phyloP scores from a whole-genome alignment of 495 filamentous ascomycete species.

The Hypoxylon crocopeplum region DNA sequence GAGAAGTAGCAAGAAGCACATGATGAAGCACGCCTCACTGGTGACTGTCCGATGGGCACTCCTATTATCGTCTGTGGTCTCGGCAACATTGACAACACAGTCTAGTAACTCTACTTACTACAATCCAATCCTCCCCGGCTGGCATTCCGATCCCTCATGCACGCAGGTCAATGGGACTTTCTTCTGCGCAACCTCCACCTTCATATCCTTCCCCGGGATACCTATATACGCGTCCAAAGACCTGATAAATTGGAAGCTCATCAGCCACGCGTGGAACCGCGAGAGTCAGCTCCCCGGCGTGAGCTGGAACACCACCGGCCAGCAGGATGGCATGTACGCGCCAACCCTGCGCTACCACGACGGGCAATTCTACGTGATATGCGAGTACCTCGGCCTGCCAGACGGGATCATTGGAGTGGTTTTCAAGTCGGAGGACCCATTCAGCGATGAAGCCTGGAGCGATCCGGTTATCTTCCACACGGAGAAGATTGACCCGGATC shows the following conservation, averaged over 20 bases:
- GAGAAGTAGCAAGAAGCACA: background rate
- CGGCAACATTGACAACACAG: background rate
- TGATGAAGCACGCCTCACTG: slow-evolving; percentile 16
- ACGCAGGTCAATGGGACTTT: slow-evolving; percentile 41
- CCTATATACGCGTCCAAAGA: slow-evolving; percentile 47
- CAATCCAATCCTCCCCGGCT: slow-evolving; percentile 46
- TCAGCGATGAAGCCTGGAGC: slow-evolving; percentile 44
- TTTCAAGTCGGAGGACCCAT: slow-evolving; percentile 42
- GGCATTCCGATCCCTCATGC: slow-evolving; percentile 47
- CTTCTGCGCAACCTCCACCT: slow-evolving; percentile 47
- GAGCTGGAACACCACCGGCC: slow-evolving; percentile 32
- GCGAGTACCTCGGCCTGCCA: slow-evolving; percentile 42
- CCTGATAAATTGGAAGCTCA: slow-evolving; percentile 45
- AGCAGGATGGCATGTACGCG: slow-evolving; percentile 45
- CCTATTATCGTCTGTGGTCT: background rate
- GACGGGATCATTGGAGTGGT: slow-evolving; percentile 37
- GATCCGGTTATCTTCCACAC: slow-evolving; percentile 47
- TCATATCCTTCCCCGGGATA: slow-evolving; percentile 46
- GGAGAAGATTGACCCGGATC: slow-evolving; percentile 48
- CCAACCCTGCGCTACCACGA: slow-evolving; percentile 43
- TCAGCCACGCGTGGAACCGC: slow-evolving; percentile 40
- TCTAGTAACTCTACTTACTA: slow-evolving; percentile 35
- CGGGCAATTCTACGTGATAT: slow-evolving; percentile 51
- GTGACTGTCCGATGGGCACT: background rate
- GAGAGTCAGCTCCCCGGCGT: slow-evolving; percentile 39